A percentile compares a stretch with the other conserved stretches of the same genome.
Conservation (phyloP, 1,139 yeast species). For the Suhomyces maxii region DNA sequence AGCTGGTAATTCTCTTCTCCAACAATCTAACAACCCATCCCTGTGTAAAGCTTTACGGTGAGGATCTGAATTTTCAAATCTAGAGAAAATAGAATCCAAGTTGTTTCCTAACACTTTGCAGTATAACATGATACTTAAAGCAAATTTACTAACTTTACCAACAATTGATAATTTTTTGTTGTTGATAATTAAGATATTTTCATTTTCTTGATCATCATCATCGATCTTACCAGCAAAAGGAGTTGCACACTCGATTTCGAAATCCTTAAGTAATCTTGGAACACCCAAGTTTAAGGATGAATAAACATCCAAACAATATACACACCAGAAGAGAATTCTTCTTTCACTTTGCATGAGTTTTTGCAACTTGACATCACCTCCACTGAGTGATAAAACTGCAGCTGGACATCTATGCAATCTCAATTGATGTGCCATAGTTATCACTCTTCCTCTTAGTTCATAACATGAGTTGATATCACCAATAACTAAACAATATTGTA, state of each 20-base stretch:
- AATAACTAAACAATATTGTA: slow-evolving; percentile 68
- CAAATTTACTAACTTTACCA: slow-evolving; percentile 65
- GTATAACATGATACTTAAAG: slow-evolving; percentile 66
- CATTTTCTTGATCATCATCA: slow-evolving; percentile 45
- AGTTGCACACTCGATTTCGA: slow-evolving; percentile 81
- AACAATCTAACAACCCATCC: slow-evolving; percentile 73
- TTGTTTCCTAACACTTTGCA: slow-evolving; percentile 74
- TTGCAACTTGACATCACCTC: slow-evolving; percentile 49
- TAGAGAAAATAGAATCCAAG: slow-evolving; percentile 63
- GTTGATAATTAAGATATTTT: slow-evolving; percentile 57
- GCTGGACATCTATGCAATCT: slow-evolving; percentile 87
- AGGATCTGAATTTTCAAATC: slow-evolving; percentile 39
- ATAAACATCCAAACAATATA: slow-evolving; percentile 74
- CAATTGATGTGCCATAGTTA: slow-evolving; percentile 83
- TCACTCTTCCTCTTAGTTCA: slow-evolving; percentile 71
- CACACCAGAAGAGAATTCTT: slow-evolving; percentile 81
- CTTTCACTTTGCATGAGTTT: slow-evolving; percentile 75
- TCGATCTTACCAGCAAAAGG: slow-evolving; percentile 65
- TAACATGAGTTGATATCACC: slow-evolving; percentile 78
- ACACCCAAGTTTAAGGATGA: slow-evolving; percentile 78
- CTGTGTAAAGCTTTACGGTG: slow-evolving; percentile 45
- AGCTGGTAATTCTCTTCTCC: slow-evolving; percentile 73
- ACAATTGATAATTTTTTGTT: slow-evolving; percentile 59
- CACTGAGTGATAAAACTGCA: slow-evolving; percentile 58
- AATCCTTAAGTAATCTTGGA: slow-evolving; percentile 75